These are phyloP conservation scores for Paecilomyces niveus DNA, from an alignment of 2,329 filamentous ascomycete species.

Conservation along the genomic window DNA sequence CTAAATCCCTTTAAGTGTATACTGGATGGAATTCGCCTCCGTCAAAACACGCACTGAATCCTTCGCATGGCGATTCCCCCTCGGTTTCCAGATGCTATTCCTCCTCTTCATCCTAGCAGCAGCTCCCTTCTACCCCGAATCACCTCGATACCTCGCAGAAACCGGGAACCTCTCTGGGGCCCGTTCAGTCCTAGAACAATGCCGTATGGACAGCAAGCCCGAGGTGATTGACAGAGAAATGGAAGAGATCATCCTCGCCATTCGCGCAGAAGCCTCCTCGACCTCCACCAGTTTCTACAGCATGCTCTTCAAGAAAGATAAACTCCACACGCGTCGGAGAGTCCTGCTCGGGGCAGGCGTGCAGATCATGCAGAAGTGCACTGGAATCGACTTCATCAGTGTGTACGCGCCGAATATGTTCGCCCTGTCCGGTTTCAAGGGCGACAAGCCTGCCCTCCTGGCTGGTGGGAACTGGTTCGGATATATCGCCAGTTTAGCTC, in stretches of 20 bases:
- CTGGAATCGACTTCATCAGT: slow-evolving; percentile 15
- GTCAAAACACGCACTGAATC: slow-evolving; percentile 18
- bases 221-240: slow-evolving; percentile 15
- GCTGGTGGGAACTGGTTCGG: slow-evolving; percentile 17
- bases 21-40: slow-evolving; percentile 23
- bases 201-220: neutral
- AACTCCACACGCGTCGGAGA: slow-evolving; percentile 15
- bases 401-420: slow-evolving; percentile 17
- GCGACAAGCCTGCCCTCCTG: slow-evolving; percentile 13
- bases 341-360: slow-evolving; percentile 14
- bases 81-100: slow-evolving; percentile 53
- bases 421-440: slow-evolving; percentile 12
- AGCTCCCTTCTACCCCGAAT: slow-evolving; percentile 44
- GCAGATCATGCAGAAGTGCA: slow-evolving; percentile 16
- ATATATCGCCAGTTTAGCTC: slow-evolving; percentile 13
- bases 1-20: slow-evolving; percentile 10
- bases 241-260: slow-evolving; percentile 16
- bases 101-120: slow-evolving; percentile 48
- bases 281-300: slow-evolving; percentile 12
- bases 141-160: slow-evolving; percentile 28
- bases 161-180: slow-evolving; percentile 14
- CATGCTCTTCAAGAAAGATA: slow-evolving; percentile 17
- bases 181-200: neutral
- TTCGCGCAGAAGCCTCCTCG: slow-evolving; percentile 15
- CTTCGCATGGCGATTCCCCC: slow-evolving; percentile 54